Evolutionary conservation across 768 basidiomycete species (phyloP).

Genomic region (Sporobolomyces roseus): DNA sequence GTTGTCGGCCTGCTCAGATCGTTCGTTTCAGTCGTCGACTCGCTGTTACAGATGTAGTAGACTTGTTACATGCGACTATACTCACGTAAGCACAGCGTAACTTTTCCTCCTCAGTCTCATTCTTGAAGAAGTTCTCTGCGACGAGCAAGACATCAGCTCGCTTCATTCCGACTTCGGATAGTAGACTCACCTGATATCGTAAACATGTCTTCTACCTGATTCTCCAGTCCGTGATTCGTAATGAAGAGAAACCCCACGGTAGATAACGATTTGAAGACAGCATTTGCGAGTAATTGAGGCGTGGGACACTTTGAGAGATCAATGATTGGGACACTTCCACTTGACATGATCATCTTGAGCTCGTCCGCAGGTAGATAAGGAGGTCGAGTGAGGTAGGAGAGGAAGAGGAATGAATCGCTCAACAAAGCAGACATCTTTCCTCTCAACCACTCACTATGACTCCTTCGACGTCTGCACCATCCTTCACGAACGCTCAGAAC

Average conservation of each 20-base stretch:
- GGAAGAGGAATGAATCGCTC: not conserved
- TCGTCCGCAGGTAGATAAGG: not conserved
- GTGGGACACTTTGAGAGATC: constrained; percentile 11
- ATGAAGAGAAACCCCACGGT: constrained; percentile 32
- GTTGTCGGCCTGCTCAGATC: constrained; percentile 20
- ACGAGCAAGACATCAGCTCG: no score
- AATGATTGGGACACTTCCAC: constrained; percentile 30
- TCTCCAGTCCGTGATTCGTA: constrained; percentile 25
- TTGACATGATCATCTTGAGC: no score
- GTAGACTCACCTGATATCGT: constrained; percentile 18
- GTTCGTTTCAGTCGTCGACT: not conserved
- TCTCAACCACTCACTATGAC: not conserved
- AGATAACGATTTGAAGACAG: constrained; percentile 3
- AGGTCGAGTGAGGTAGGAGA: not conserved
- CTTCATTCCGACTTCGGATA: no score
- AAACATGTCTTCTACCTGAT: constrained; percentile 28
- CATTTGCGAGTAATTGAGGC: constrained; percentile 3
- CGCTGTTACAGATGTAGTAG: not conserved
- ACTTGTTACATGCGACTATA: not conserved
- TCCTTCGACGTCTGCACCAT: not conserved
- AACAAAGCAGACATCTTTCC: not conserved
- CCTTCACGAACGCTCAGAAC: constrained; percentile 11
- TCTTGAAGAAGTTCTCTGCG: constrained; percentile 29
- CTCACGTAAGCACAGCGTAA: constrained; percentile 10
- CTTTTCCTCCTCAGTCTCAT: constrained; percentile 38